Base-by-base conservation (phyloP, 2,329 filamentous ascomycete genomes). In the Aspergillus spinulosporus region DNA sequence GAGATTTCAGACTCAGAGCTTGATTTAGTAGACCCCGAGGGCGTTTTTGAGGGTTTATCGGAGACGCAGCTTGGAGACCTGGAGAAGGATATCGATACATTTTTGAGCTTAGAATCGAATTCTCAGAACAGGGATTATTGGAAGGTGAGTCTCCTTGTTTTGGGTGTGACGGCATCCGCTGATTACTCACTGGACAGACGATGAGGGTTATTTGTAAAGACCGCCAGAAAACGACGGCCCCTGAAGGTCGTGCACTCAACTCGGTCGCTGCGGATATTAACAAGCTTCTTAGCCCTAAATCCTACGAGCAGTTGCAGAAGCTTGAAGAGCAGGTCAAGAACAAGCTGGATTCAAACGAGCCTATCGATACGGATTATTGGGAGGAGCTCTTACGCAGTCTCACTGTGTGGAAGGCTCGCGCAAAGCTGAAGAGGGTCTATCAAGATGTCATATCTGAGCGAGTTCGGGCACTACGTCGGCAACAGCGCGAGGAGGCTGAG, bases 351-450 rank as follows among this genome's bases (percentile, higher is more conserved):
- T 95, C 91, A 5, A 88, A 96, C 69, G 92, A 97, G 68, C 87
- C 90, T 7, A 93, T 99, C 63, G 94, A 99, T 73, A 91, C 89
- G 2, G 94, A 99, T 74, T 99, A 97, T 72, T 99, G 94, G 94
- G 91, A 96, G 70, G 90, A 96, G 70, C 80, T 99, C 12, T 80
- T 99, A 59, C 87, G 87, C 63, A 95, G 88, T 69, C 78, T 99
- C 60, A 80, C 89, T 5, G 86, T 96, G 1, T 97, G 90, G 86
- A 97, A 97, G 76, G 91, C 94, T 34, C 92, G 90, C 72, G 91
- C 92, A 2, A 91, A 88, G 71, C 76, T 99, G 52, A 86, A 86
- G 63, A 87, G 84, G 59, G 86, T 97, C n/a, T 92, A 88, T 62
- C 85, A 90, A 62, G 84, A 84, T 9, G 89, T 97, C 59, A 82